These are phyloP conservation scores for Eustoma russellianum DNA, from an alignment of 257 asterid species.

Conservation along the genomic window DNA sequence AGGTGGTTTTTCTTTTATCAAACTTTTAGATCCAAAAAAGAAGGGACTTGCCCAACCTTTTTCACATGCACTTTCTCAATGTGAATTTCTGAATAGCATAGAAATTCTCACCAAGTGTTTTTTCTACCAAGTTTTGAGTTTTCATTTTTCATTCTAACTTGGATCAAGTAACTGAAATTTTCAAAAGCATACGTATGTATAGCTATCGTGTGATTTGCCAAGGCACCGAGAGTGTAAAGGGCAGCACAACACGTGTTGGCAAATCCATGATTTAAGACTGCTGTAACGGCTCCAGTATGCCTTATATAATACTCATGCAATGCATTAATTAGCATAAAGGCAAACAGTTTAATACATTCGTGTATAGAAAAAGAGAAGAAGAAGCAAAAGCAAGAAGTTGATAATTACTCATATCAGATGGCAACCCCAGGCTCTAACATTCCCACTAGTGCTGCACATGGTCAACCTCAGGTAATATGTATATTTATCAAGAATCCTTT, in stretches of 20 bases:
- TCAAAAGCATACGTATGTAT: no score
- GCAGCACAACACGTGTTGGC: constrained; percentile 23
- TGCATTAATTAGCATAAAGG: no score
- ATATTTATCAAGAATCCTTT: no score
- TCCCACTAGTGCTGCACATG: constrained; percentile 22
- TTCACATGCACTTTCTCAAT: no score
- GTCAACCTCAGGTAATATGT: constrained; percentile 53
- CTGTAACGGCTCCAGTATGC: not conserved
- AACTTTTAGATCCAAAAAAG: not conserved
- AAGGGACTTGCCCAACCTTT: not conserved
- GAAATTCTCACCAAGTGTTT: not conserved
- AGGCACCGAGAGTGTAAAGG: constrained; percentile 4
- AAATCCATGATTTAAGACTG: constrained; percentile 27
- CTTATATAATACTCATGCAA: constrained; percentile 17
- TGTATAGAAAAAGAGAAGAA: not conserved
- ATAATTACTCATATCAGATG: constrained; percentile 27
- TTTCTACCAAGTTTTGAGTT: not conserved
- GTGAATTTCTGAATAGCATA: not conserved
- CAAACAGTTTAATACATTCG: not conserved
- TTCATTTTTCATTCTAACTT: no score
- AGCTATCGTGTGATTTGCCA: constrained; percentile 1
- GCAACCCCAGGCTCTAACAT: constrained; percentile 25
- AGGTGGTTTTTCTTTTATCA: not conserved
- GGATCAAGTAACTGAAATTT: not conserved
- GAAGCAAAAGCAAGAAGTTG: constrained; percentile 2